Evolutionary conservation across 148 eudicot genomes (phyloP), one percentile per base, ranked within the genome.

Genomic region (Nepenthes gracilis): DNA sequence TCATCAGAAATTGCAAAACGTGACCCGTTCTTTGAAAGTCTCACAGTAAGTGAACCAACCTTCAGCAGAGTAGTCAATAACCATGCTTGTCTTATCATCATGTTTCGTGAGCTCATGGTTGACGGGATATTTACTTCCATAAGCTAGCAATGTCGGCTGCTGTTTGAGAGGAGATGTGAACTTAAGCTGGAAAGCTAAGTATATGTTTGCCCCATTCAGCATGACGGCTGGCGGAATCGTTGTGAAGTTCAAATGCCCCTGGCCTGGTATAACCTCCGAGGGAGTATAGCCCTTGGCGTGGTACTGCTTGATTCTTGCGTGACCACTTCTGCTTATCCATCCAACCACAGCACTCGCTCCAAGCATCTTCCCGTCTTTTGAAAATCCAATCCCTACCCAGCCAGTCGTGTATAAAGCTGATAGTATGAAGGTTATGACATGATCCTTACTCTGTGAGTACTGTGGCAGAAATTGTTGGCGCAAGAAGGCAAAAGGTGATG

Each of bases 341-440:
- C 95, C 99, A 35, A 93, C 99, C 82, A 93, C 78, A 55, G 95
- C 90, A 65, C 99, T 93, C 6, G 88, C 79, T 36, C 85, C 85
- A 14, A 81, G 75, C 99, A 93, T 93, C 84, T 72, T 82, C n/a
- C 99, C 99, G 47, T 88, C 72, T 64, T 75, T 84, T 5, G 99
- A 93, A 47, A 93, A 86, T 1, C 87, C 99, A 12, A 93, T 84
- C 32, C 96, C 99, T 9, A 93, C 96, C 96, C 96, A 93, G 65
- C 99, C 99, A 10, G 77, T 72, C 12, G 96, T 93, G 77, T 93
- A 93, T 55, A 68, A 53, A 43, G 96, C 82, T 50, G 99, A 93
- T 70, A 93, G 36, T 47, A 93, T 74, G 35, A 93, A 67, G 14
- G 89, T 93, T 58, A 93, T 71, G 36, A 70, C 82, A 64, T 89